A percentile compares a stretch with the other conserved stretches of the same genome.
These are phyloP conservation scores for Tuber magnatum DNA, from an alignment of 495 filamentous ascomycete genomes.

Conservation along the genomic window DNA sequence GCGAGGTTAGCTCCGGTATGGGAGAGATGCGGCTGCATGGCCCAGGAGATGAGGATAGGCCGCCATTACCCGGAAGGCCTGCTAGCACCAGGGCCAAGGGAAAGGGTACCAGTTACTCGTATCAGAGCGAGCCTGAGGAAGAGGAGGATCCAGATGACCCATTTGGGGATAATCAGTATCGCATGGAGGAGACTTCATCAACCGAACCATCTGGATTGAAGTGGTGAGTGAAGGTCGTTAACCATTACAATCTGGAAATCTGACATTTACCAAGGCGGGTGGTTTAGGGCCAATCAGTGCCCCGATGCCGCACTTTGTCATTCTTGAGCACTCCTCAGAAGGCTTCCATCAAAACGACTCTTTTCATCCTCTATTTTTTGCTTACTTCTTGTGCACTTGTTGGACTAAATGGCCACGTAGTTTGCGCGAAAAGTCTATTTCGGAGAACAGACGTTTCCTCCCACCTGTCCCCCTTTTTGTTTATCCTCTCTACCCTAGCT, in stretches of 20 bases:
- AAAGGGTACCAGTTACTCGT: constrained; percentile 46
- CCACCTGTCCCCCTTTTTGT: not conserved
- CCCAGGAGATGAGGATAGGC: constrained; percentile 40
- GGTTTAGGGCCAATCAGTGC: constrained; percentile 8
- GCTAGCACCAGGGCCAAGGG: constrained; percentile 39
- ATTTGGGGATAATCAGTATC: constrained; percentile 45
- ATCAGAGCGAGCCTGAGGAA: constrained; percentile 47
- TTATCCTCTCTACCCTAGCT: not conserved
- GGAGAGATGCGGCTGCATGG: constrained; percentile 45
- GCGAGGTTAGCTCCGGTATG: constrained; percentile 43
- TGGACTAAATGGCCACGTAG: not conserved
- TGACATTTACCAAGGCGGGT: constrained; percentile 22
- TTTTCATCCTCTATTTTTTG: not conserved
- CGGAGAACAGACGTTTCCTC: not conserved
- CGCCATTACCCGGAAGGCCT: constrained; percentile 44
- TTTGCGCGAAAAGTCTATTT: not conserved
- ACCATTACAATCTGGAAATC: not conserved
- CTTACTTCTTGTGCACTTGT: not conserved
- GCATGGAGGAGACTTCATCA: constrained; percentile 23
- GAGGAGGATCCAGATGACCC: constrained; percentile 64
- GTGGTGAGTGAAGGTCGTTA: constrained; percentile 8
- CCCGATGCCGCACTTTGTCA: not conserved
- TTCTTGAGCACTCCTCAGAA: not conserved
- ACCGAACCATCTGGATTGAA: constrained; percentile 16
- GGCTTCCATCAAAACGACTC: not conserved